These are phyloP conservation scores for Sicyos edulis DNA, from an alignment of 306 rosid genomes.

Conservation along the genomic window DNA sequence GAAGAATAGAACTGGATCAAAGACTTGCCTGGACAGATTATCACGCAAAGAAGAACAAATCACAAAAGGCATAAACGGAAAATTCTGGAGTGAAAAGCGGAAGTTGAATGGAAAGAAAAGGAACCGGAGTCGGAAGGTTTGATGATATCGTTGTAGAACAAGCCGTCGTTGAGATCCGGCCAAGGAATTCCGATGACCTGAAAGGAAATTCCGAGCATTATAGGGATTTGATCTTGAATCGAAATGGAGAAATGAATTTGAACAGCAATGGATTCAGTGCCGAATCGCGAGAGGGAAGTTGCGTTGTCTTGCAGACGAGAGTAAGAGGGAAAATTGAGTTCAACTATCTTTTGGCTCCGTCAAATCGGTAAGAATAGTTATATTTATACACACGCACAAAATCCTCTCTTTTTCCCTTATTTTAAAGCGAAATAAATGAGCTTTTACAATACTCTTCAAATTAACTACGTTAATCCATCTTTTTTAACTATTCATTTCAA, in stretches of 20 bases:
- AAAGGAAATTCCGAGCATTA: neutral
- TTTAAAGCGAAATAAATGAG: too few species aligned
- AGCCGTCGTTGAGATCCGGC: slow-evolving; percentile 83
- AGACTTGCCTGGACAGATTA: slow-evolving; percentile 39
- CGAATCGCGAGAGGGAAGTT: slow-evolving; percentile 7
- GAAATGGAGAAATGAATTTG: neutral
- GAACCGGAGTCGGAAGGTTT: slow-evolving; percentile 57
- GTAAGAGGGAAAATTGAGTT: neutral
- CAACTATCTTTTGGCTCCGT: neutral
- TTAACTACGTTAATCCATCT: too few species aligned
- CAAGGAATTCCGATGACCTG: slow-evolving; percentile 47
- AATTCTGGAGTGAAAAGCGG: neutral
- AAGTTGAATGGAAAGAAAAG: slow-evolving; percentile 12
- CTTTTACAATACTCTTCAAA: too few species aligned
- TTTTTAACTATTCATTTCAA: too few species aligned
- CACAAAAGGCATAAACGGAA: neutral
- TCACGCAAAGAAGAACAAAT: neutral
- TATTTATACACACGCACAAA: neutral
- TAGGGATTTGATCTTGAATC: neutral
- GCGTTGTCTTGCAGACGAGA: slow-evolving; percentile 12
- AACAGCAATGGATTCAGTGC: slow-evolving; percentile 1
- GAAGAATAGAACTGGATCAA: slow-evolving; percentile 63
- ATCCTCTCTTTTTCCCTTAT: too few species aligned
- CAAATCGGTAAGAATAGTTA: neutral
- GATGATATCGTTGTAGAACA: slow-evolving; percentile 69